A percentile compares a stretch with the other conserved stretches of the same genome.
These are phyloP conservation scores for Allium cepa DNA, from an alignment of 106 monocot species.

Conservation along the genomic window DNA sequence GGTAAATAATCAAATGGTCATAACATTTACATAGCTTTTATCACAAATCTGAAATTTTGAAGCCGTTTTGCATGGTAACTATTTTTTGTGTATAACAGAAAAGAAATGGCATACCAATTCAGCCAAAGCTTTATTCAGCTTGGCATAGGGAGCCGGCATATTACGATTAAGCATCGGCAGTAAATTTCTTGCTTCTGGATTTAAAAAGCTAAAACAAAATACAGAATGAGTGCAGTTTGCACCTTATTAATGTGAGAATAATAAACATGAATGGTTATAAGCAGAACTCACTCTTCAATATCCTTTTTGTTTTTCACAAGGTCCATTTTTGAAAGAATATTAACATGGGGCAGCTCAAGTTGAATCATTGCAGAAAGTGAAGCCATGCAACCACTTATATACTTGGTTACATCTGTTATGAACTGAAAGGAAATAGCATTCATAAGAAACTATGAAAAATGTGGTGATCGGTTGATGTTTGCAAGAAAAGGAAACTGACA, in stretches of 20 bases:
- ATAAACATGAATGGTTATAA: neutral
- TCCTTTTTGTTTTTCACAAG: conserved; percentile 64
- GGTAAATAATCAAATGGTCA: no score
- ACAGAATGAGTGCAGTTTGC: neutral
- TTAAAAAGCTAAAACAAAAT: conserved; percentile 48
- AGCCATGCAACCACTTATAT: conserved; percentile 94
- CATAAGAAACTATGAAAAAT: no score
- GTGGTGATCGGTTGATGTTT: neutral
- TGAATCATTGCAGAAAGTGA: conserved; percentile 98
- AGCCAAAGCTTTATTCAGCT: conserved; percentile 84
- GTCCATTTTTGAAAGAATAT: conserved; percentile 98
- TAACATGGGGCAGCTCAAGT: conserved; percentile 88
- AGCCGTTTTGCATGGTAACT: neutral
- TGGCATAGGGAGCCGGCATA: conserved; percentile 80
- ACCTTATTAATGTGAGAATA: no score
- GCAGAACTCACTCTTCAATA: conserved; percentile 51
- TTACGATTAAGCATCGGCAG: conserved; percentile 70
- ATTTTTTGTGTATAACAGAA: neutral
- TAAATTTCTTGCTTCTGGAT: conserved; percentile 73
- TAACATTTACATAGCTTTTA: neutral
- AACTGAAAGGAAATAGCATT: conserved; percentile 35
- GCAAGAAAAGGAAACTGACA: neutral
- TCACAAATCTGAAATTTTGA: neutral
- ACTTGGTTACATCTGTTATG: conserved; percentile 88
- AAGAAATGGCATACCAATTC: conserved; percentile 46